These are phyloP conservation scores for Limnanthes douglasii DNA, from an alignment of 345 rosid genomes.

Conservation along the genomic window DNA sequence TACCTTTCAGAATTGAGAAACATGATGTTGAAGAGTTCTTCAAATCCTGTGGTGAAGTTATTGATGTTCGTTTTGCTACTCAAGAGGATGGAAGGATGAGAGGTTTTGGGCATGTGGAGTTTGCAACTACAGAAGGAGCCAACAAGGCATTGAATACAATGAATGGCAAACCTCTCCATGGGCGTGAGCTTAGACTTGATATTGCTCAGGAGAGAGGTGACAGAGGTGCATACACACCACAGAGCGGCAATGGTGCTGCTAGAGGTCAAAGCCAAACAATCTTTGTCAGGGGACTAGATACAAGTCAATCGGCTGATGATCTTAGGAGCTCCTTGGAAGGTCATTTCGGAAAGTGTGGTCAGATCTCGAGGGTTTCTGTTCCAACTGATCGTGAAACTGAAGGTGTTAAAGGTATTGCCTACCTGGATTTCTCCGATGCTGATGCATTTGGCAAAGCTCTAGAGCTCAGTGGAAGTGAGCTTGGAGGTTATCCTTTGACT, in stretches of 20 bases:
- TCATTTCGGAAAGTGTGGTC: slow-evolving; percentile 62
- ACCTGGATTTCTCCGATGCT: slow-evolving; percentile 34
- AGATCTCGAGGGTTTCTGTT: slow-evolving; percentile 30
- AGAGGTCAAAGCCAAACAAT: slow-evolving; percentile 22
- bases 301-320: slow-evolving; percentile 14
- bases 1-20: slow-evolving; percentile 30
- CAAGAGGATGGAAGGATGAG: slow-evolving; percentile 27
- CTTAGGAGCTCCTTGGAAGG: slow-evolving; percentile 25
- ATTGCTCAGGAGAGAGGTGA: slow-evolving; percentile 39
- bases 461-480: slow-evolving; percentile 32
- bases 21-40: slow-evolving; percentile 71
- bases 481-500: slow-evolving; percentile 21
- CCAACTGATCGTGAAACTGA: slow-evolving; percentile 57
- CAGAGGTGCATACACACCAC: slow-evolving; percentile 39
- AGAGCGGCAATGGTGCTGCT: slow-evolving; percentile 33
- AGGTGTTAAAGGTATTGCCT: slow-evolving; percentile 47
- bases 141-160: slow-evolving; percentile 44
- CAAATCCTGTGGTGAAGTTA: slow-evolving; percentile 51
- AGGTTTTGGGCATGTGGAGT: slow-evolving; percentile 84
- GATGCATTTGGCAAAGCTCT: slow-evolving; percentile 52
- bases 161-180: slow-evolving; percentile 29
- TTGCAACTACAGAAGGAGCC: slow-evolving; percentile 54
- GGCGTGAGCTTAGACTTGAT: slow-evolving; percentile 40
- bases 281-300: slow-evolving; percentile 43
- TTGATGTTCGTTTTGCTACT: slow-evolving; percentile 41